Base-by-base conservation (phyloP, 495 filamentous ascomycete genomes). In the Penicillium coprophilum region DNA sequence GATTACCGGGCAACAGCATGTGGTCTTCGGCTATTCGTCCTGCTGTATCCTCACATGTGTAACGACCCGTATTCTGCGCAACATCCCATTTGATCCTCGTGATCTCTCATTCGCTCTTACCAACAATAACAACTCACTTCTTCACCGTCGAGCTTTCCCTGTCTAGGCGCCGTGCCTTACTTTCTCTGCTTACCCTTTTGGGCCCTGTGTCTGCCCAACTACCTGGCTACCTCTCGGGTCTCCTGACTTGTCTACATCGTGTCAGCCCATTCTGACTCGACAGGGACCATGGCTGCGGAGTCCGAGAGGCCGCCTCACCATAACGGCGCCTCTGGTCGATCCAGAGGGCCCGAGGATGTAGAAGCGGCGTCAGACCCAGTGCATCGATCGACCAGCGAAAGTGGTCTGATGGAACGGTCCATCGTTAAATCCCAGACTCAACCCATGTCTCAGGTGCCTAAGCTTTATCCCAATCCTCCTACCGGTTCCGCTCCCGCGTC, bases 231-330 rank as follows among this genome's bases (percentile, higher is more conserved):
- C 67, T 72, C 71, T 71, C 63, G 69, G 74, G 65, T 70, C 64
- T 68, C 62, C 69, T 77, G 72, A 71, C 67, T 74, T 66, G 69
- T 71, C 63, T 64, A 58, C 56, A 58, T 70, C 65, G 65, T 60
- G 68, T 73, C 68, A 68, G 66, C 47, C 32, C 38, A 62, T 49
- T 49, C 62, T 70, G 68, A 66, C 67, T 70, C 61, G 63, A 65
- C 61, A 65, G 54, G 50, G 65, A 65, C 60, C 67, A 78, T 76
- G 75, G 69, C 72, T 64, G 69, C 72, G 67, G 72, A 73, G 60
- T 72, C 74, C 65, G 73, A 76, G 68, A 76, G 74, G 71, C 66
- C 64, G 71, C 71, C 75, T 68, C 65, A 64, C 63, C 65, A 61
- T 56, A 67, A 71, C 50, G 69, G 68, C 58, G 58, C 59, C 57